phyloP scores from a whole-genome alignment of 1,284 basidiomycete genomes.

The Singerocomus rubriflavus region DNA sequence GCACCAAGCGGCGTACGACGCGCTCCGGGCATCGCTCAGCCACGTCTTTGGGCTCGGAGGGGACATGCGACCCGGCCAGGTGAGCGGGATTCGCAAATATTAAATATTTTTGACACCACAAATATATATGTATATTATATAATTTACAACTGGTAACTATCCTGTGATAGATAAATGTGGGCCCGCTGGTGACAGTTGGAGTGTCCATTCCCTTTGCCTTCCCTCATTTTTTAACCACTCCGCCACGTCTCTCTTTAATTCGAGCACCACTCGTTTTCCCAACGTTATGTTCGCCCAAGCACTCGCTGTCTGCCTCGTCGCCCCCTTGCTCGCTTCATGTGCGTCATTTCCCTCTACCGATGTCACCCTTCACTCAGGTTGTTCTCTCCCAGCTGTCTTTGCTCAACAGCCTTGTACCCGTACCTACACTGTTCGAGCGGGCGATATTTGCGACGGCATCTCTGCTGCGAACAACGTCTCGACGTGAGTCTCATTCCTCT shows the following conservation, averaged over 20 bases:
- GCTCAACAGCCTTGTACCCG: constrained; percentile 51
- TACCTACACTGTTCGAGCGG: constrained; percentile 53
- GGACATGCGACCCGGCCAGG: constrained; percentile 15
- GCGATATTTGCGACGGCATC: constrained; percentile 69
- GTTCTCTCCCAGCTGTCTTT: constrained; percentile 34
- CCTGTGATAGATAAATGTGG: not conserved
- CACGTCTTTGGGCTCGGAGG: constrained; percentile 42
- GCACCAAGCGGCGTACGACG: constrained; percentile 65
- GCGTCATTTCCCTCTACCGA: constrained; percentile 22
- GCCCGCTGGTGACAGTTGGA: not conserved
- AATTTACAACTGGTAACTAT: constrained; percentile 14
- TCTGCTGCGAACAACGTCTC: constrained; percentile 63
- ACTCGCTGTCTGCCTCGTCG: constrained; percentile 42
- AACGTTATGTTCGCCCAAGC: constrained; percentile 45
- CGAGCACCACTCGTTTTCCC: constrained; percentile 9
- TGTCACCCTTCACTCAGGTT: constrained; percentile 6
- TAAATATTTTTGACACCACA: no score
- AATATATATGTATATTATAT: constrained; percentile 7
- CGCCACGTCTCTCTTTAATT: constrained; percentile 16
- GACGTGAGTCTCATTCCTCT: constrained; percentile 43
- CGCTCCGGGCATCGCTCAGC: constrained; percentile 48
- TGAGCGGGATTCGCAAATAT: not conserved
- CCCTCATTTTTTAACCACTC: not conserved
- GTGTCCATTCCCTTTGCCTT: not conserved
- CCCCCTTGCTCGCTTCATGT: constrained; percentile 45